These are phyloP conservation scores for Stereocaulon alpinum DNA, from an alignment of 495 filamentous ascomycete genomes.

Conservation along the genomic window DNA sequence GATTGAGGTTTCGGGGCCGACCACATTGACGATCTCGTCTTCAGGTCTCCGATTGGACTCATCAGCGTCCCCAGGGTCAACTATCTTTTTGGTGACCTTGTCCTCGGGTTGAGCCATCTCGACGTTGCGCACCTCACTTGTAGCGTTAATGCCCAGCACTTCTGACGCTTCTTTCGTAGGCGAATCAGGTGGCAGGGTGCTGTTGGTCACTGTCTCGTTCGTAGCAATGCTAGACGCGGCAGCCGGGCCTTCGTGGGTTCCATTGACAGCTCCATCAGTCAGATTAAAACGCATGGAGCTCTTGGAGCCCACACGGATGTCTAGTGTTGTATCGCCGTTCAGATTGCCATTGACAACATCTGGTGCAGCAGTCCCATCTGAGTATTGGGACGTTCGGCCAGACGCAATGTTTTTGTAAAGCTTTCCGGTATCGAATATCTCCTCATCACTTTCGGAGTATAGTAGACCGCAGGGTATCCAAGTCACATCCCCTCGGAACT, in stretches of 20 bases:
- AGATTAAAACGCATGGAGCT: not conserved
- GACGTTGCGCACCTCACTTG: not conserved
- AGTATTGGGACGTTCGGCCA: not conserved
- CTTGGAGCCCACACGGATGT: not conserved
- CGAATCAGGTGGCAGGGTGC: slow-evolving; percentile 1
- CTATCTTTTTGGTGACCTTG: not conserved
- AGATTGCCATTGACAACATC: not conserved
- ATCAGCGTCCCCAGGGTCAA: not conserved
- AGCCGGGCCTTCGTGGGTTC: not conserved
- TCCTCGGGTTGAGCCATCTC: not conserved
- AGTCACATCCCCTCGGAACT: slow-evolving; percentile 65
- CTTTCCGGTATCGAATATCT: slow-evolving; percentile 18
- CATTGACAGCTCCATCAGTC: not conserved
- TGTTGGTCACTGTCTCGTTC: not conserved
- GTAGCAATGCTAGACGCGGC: slow-evolving; percentile 5
- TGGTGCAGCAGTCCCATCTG: not conserved
- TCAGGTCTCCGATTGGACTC: not conserved
- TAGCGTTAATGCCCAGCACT: not conserved
- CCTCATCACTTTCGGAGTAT: slow-evolving; percentile 43
- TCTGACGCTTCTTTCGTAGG: not conserved
- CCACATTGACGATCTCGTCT: not conserved
- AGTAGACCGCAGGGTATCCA: slow-evolving; percentile 67
- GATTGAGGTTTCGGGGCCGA: not conserved
- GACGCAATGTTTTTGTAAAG: slow-evolving; percentile 12
- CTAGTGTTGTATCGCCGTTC: not conserved